Evolutionary conservation across 2,329 filamentous ascomycete species (phyloP), one percentile per base, ranked within the genome.

Genomic region (Diaporthe vaccinii): DNA sequence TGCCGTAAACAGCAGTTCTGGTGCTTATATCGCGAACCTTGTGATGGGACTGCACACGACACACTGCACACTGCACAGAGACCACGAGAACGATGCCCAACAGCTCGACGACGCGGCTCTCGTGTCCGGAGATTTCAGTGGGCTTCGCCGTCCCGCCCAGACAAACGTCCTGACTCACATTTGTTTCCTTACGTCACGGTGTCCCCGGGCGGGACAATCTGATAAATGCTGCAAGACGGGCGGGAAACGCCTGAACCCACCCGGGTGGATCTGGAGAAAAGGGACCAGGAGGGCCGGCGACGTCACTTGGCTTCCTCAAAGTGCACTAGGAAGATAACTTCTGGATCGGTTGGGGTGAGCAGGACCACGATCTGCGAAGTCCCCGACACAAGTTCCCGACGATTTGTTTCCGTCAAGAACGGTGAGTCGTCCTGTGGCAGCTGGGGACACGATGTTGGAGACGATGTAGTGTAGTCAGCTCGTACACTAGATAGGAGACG

Each of bases 291-390:
- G 49, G 34, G 34, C 65, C 46, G 9, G 49, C 65, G 65, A 69
- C 65, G 65, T 69, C 65, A 69, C 65, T 69, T 55, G 46, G 22
- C 65, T n/a, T 22, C n/a, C n/a, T 31, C 28, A 22, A 41, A 41
- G 65, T 34, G 31, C 65, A 69, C 65, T 55, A 69, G 49, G 65
- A 68, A 69, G 65, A 69, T 69, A 46, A 69, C n/a, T 55, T 69
- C 34, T 69, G 65, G 65, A 55, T 41, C 65, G 65, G 49, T 69
- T 28, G 65, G 65, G 65, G 65, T 12, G 46, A 39, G 65, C 65
- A 55, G 65, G 46, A 55, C 49, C 65, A 55, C 49, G 65, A 69
- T 69, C 65, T 53, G 49, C 49, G 49, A 55, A 55, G 34, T 69
- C 49, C 49, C 65, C 65, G 65, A 69, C 65, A 55, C 31, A 25